phyloP scores from a whole-genome alignment of 805 yeast species.

The Candida maltosa region DNA sequence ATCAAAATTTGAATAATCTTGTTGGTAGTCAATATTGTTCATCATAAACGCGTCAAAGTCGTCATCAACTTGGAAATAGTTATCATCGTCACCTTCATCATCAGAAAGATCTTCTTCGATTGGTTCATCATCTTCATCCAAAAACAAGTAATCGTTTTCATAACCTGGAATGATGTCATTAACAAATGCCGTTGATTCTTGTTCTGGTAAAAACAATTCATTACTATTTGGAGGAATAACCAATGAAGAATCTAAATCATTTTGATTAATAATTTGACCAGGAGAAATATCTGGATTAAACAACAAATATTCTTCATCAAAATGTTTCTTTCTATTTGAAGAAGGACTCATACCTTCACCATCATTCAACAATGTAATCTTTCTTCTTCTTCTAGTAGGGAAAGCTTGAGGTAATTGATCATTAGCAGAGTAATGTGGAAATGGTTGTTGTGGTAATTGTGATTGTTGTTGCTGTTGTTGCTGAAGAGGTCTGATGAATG shows the following conservation, averaged over 20 bases:
- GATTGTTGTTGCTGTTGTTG: too few species aligned
- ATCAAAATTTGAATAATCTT: constrained; percentile 17
- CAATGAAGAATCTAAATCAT: constrained; percentile 22
- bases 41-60: constrained; percentile 27
- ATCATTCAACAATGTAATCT: constrained; percentile 31
- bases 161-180: constrained; percentile 24
- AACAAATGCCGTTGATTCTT: constrained; percentile 3
- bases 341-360: constrained; percentile 10
- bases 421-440: constrained; percentile 4
- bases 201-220: constrained; percentile 11
- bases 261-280: constrained; percentile 25
- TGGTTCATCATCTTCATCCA: constrained; percentile 17
- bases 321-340: constrained; percentile 4
- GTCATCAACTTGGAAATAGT: constrained; percentile 36
- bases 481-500: constrained; percentile 12
- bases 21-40: constrained; percentile 21
- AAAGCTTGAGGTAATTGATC: constrained; percentile 11
- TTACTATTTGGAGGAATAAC: constrained; percentile 20
- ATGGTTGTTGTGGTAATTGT: constrained; percentile 7
- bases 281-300: constrained; percentile 43
- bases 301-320: constrained; percentile 34
- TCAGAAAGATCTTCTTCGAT: constrained; percentile 42
- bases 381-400: constrained; percentile 22
- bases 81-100: constrained; percentile 37
- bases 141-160: constrained; percentile 31